Evolutionary conservation across 352 stramenopile genomes (phyloP), one percentile per base, ranked within the genome.

Genomic region (Blastocystis sp.): DNA sequence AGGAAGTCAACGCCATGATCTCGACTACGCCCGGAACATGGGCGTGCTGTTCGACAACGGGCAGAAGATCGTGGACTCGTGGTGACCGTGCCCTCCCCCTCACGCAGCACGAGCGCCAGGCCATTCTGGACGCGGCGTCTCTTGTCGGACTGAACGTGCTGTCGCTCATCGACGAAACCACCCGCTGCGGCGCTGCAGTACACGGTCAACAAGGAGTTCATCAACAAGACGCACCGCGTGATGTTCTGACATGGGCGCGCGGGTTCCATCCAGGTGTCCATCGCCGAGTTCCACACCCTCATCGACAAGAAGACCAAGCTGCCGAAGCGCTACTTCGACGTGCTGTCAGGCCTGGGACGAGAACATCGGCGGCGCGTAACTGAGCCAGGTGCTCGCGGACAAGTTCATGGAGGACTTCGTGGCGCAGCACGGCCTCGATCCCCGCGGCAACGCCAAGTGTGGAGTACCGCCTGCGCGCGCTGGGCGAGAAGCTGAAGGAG

Each of bases 231-330:
- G 17, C 79, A 93, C 76, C 92, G 92, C 61, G 93, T 98, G 40
- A 88, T 99, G 38, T 98, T 98, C 89, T 99, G 98, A 99, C 91
- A 93, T 98, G 92, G 96, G 96, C 79, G 95, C n/a, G n/a, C 94
- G 7, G 95, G 92, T 14, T 81, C 71, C 45, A 90, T 89, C 40
- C 56, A 90, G 53, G 88, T 86, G n/a, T 43, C 76, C 10, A 61
- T 90, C 41, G 67, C 81, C 52, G 84, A 89, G 53, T 69, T 76
- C 40, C n/a, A 52, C 14, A 90, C 79, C 17, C 69, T 86, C 56
- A 74, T 90, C 45, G 89, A 88, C 62, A 67, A 88, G 48, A 84
- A 88, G 34, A 80, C 56, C 17, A 88, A 80, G 43, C 48, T 89
- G n/a, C 62, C 78, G n/a, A 69, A 56, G 52, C 52, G 67, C 21